Evolutionary conservation across 2,329 filamentous ascomycete genomes (phyloP), one percentile per base, ranked within the genome.

Genomic region (Fusarium palustre): DNA sequence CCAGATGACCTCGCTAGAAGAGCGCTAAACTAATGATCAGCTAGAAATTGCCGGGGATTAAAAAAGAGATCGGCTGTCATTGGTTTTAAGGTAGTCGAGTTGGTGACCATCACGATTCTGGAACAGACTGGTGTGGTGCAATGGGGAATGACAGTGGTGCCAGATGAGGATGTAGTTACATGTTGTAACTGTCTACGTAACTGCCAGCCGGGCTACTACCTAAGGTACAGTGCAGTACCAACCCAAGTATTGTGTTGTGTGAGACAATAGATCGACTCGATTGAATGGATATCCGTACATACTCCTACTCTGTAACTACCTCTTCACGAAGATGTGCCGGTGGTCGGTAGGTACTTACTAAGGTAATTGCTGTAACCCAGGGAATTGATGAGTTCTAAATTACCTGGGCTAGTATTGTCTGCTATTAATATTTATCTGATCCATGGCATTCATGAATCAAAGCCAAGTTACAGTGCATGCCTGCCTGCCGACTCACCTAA

Each of bases 1-100:
- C 63, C 69, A 70, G 54, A 71, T 71, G 69, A 71, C 69, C 64
- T 66, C 38, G 34, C 31, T 39, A 45, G 34, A 46, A 60, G 22
- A 54, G 63, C 69, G 69, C 69, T 71, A 72, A 62, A 30, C 54
- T 38, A 55, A 41, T 58, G 61, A 67, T 68, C 55, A 69, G 34
- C 58, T 55, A 62, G 46, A 53, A 41, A 63, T 55, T 67, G 56
- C 62, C 69, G 69, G 69, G 61, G 53, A 71, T 61, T 71, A 61
- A 70, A 70, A 70, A 33, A 39, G 31, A 59, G 45, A 39, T 42
- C 11, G 47, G 47, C 34, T 71, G 43, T 34, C 36, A 71, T 71
- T 71, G 69, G 69, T 36, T 64, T 59, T 13, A 42, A 53, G 47
- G 34, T 31, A 38, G 53, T 20, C 46, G 59, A 60, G 54, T 41